Base-by-base conservation (phyloP, 2,329 filamentous ascomycete species). In the Penicillium rolfsii region DNA sequence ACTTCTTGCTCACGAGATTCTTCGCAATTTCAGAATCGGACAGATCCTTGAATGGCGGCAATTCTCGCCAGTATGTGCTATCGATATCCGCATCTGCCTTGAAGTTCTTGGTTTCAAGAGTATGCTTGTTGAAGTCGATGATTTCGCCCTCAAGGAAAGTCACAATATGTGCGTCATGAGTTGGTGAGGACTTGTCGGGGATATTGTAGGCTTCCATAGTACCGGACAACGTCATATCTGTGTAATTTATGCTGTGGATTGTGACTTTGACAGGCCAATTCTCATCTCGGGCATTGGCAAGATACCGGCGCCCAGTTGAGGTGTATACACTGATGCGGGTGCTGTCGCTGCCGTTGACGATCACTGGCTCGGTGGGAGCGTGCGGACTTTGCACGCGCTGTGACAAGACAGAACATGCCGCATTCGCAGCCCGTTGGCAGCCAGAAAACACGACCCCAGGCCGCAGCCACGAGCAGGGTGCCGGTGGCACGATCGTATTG, bases 181-280 rank as follows among this genome's bases (percentile, higher is more conserved):
- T 76, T 19, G 73, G 71, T 0, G 76, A 75, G 8, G 81, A 79
- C 58, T 81, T 81, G 61, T 83, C 79, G 2, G 87, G 87, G 12
- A 89, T 87, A 66, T 89, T 87, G 75, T 87, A 89, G 4, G 87
- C 87, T 74, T 89, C 86, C 87, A 90, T 90, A 7, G 86, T 89
- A 4, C 87, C 87, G 24, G 85, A 84, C 19, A 90, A 73, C 0
- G 84, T 85, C 85, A 89, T 87, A 19, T 77, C 79, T 4, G 80
- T 76, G 67, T 82, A 83, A 72, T 90, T 85, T 49, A 89, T 82
- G 19, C 82, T 79, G 67, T 89, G 86, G 41, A 90, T 83, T 2
- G 83, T 87, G 56, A 90, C 87, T 63, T 86, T 87, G 35, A 90
- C 87, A 6, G 87, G 87, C 87, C 87, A 90, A 48, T 83, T 82